Conservation (phyloP, 2,329 filamentous ascomycete genomes). For the Setomelanomma holmii region DNA sequence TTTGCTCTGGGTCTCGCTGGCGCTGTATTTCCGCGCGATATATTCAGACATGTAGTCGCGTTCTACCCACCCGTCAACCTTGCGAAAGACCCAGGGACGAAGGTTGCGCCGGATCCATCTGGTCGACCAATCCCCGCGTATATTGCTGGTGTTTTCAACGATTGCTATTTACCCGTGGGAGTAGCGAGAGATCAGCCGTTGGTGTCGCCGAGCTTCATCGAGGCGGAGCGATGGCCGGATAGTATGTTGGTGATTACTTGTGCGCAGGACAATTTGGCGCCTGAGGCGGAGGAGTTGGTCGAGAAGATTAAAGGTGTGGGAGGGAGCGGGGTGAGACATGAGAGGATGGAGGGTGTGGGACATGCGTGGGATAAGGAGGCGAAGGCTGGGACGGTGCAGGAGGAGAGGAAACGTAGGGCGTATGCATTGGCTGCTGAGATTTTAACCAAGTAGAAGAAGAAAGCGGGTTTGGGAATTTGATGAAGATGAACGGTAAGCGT, state of each 20-base stretch:
- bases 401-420: neutral
- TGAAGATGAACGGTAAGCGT: no score
- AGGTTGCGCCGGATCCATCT: neutral
- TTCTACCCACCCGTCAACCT: neutral
- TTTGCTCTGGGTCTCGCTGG: constrained; percentile 38
- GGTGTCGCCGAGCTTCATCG: neutral
- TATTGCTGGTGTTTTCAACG: neutral
- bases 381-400: neutral
- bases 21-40: neutral
- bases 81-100: neutral
- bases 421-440: neutral
- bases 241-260: neutral
- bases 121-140: neutral
- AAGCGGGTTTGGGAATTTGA: no score
- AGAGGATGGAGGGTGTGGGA: neutral
- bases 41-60: neutral
- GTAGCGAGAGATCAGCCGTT: neutral
- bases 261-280: neutral
- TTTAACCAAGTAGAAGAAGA: neutral
- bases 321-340: neutral
- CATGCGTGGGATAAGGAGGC: neutral
- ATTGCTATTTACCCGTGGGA: neutral
- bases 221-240: neutral
- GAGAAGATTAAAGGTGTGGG: neutral
- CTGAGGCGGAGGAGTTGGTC: neutral